phyloP scores from a whole-genome alignment of 306 rosid species.

The Cicer arietinum region DNA sequence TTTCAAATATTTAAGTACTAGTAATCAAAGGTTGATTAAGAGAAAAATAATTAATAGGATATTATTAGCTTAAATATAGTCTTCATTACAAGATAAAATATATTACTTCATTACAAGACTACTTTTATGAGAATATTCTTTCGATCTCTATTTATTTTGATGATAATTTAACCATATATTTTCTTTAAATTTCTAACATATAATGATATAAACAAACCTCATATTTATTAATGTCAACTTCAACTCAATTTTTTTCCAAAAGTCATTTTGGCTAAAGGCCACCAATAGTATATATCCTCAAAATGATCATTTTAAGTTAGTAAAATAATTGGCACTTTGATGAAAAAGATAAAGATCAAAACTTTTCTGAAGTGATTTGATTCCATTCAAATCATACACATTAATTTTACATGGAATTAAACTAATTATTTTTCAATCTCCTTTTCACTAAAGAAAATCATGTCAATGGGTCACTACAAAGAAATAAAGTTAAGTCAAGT shows the following conservation, averaged over 20 bases:
- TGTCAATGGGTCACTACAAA: neutral
- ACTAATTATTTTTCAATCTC: neutral
- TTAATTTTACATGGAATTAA: constrained; percentile 8
- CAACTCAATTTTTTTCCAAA: constrained; percentile 7
- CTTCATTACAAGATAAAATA: too few relatives aligned
- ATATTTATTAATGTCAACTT: neutral
- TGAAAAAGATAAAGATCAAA: constrained; percentile 37
- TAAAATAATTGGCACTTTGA: constrained; percentile 35
- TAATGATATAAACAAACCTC: too few relatives aligned
- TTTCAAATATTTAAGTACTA: too few relatives aligned
- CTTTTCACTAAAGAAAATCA: constrained; percentile 33
- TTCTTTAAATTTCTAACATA: neutral
- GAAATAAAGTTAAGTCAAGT: constrained; percentile 25
- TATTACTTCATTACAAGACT: too few relatives aligned
- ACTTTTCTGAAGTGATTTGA: constrained; percentile 36
- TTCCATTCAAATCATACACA: constrained; percentile 30
- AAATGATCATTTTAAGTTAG: neutral
- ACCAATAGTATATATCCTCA: constrained; percentile 24
- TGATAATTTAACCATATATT: neutral
- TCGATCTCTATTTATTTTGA: too few relatives aligned
- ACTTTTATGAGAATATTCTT: too few relatives aligned
- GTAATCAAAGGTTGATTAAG: too few relatives aligned
- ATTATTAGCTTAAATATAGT: too few relatives aligned
- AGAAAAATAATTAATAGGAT: too few relatives aligned
- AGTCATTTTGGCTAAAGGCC: constrained; percentile 6